A percentile compares a stretch with the other conserved stretches of the same genome.
phyloP scores from a whole-genome alignment of 2,329 filamentous ascomycete genomes.

The Cladorrhinum sp. region DNA sequence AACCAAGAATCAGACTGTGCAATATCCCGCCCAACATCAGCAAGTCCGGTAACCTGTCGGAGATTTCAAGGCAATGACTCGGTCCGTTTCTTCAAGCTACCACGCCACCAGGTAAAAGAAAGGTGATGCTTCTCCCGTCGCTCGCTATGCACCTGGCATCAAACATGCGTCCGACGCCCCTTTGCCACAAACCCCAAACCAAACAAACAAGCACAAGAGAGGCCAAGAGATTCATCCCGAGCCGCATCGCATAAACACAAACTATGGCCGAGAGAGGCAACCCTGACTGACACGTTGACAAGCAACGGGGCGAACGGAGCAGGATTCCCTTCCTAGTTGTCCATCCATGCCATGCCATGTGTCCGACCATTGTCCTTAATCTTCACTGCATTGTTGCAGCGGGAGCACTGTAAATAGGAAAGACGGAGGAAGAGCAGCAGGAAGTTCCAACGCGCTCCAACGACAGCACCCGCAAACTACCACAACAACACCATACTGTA shows the following conservation, averaged over 20 bases:
- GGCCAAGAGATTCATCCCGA: background rate
- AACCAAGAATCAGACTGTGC: too few relatives aligned
- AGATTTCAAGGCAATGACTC: too few relatives aligned
- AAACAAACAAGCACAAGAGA: background rate
- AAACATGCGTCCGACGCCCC: background rate
- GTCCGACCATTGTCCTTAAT: background rate
- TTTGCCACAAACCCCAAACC: background rate
- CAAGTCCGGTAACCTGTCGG: too few relatives aligned
- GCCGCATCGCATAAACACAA: background rate
- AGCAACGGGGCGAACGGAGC: background rate
- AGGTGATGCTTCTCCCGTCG: too few relatives aligned
- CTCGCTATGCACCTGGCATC: too few relatives aligned
- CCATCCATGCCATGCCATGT: background rate
- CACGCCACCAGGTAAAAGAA: too few relatives aligned
- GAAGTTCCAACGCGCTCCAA: background rate
- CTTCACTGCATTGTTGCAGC: background rate
- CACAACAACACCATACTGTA: background rate
- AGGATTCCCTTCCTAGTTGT: background rate
- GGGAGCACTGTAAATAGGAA: too few relatives aligned
- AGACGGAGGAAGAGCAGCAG: background rate
- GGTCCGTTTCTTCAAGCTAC: too few relatives aligned
- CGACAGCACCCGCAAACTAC: background rate
- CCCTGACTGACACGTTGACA: background rate
- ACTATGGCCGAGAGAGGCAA: background rate
- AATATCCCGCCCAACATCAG: too few relatives aligned